Evolutionary conservation across 2,329 filamentous ascomycete genomes (phyloP).

Genomic region (Emericellopsis cladophorae): DNA sequence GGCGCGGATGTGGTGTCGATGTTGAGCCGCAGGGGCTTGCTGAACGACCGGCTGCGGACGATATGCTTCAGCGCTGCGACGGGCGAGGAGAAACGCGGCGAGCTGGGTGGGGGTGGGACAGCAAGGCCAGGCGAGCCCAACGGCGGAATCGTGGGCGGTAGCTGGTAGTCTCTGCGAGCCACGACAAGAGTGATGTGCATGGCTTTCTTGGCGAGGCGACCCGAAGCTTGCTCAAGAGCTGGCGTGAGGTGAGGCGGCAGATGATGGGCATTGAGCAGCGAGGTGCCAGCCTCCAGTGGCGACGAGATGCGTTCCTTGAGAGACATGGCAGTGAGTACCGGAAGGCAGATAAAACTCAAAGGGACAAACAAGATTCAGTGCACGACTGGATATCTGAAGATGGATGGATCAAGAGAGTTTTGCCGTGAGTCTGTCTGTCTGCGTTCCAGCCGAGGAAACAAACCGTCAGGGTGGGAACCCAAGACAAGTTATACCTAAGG

Average conservation of each 20-base stretch:
- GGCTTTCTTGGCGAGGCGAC: conserved; percentile 39
- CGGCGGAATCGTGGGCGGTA: conserved; percentile 23
- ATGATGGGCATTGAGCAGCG: conserved; percentile 43
- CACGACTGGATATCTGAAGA: no score
- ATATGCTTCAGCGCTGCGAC: conserved; percentile 18
- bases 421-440: no score
- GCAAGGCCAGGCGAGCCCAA: conserved; percentile 5
- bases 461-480: no score
- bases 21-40: conserved; percentile 3
- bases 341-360: not conserved
- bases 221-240: conserved; percentile 46
- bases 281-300: conserved; percentile 49
- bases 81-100: conserved; percentile 18
- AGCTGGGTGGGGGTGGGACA: conserved; percentile 14
- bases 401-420: no score
- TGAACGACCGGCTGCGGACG: conserved; percentile 12
- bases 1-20: not conserved
- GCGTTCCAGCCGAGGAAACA: no score
- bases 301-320: conserved; percentile 47
- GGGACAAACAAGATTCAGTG: no score
- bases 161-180: conserved; percentile 41
- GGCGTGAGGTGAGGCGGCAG: conserved; percentile 41
- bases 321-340: conserved; percentile 17
- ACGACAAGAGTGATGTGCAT: conserved; percentile 46
- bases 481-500: no score